Evolutionary conservation across 305 asterid species (phyloP), one percentile per base, ranked within the genome.

Genomic region (Rubia balearica): DNA sequence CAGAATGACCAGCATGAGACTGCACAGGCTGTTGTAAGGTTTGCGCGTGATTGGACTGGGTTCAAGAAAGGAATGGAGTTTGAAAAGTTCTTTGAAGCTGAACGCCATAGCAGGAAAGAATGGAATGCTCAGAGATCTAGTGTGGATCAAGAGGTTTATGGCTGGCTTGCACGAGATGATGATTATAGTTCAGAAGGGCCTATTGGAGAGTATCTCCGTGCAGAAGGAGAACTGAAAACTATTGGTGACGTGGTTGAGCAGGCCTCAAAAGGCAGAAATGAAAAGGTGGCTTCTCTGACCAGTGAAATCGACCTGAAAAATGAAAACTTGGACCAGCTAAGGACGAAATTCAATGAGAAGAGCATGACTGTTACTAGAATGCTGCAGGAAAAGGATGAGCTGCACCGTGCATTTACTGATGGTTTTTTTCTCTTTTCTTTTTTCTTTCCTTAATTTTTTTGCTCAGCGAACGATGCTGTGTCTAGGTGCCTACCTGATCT

Each of bases 381-480:
- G 97, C 91, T 90, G 61, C 88, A 81, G 77, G 98, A 92, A 86
- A 92, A 92, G 78, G 95, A 92, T 61, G 79, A 71, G 55, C 86
- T 86, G 61, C 95, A 90, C 78, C 93, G 85, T 61, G 67, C 85
- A 85, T 48, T 48, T 48, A 16, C 19, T 48, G 55, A 48, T 4
- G 55, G 55, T 48, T 48, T 48, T 48, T 14, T 48, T 48, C 53
- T 11, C n/a, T 3, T 46, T 46, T 46, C 13, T 17, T 46, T 46
- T 12, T 12, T 48, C 5, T 48, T 48, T 48, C n/a, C n/a, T 48
- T 48, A 6, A 12, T 2, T 13, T 48, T 48, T 48, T 12, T 3
- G 1, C 53, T 48, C 53, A 48, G 53, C 53, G 13, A 46, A 46
- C 12, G 12, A 48, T 30, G 33, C 53, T 48, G 53, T 48, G 55